Conservation (phyloP, 2,329 filamentous ascomycete genomes). For the Grosmannia clavigera region DNA sequence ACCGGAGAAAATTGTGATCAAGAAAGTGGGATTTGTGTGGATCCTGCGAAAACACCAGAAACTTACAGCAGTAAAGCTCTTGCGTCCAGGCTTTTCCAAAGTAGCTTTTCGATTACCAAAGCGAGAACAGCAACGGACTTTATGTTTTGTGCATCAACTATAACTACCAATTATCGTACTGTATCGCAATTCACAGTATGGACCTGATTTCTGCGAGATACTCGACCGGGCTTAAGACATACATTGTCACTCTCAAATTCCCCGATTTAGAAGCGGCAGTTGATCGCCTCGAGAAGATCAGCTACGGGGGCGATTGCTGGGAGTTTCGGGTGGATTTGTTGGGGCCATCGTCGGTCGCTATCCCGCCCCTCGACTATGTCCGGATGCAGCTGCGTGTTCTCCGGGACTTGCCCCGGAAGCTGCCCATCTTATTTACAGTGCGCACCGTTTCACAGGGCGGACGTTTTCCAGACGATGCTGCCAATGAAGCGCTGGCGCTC, state of each 20-base stretch:
- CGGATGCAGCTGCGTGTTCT: constrained; percentile 1
- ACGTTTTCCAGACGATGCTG: neutral
- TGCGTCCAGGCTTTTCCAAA: too few relatives aligned
- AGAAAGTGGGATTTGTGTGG: too few relatives aligned
- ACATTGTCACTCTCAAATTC: neutral
- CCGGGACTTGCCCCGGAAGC: neutral
- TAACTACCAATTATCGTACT: neutral
- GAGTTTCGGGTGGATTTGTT: neutral
- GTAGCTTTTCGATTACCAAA: too few relatives aligned
- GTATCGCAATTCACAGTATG: neutral
- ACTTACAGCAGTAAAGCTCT: too few relatives aligned
- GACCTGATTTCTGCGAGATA: constrained; percentile 15
- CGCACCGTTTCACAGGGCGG: neutral
- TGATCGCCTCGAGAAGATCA: neutral
- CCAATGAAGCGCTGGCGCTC: neutral
- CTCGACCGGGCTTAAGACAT: neutral
- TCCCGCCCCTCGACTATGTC: neutral
- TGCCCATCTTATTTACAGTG: constrained; percentile 1
- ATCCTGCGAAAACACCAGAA: too few relatives aligned
- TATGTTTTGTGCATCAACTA: neutral
- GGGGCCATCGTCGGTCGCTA: neutral
- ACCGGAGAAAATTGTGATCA: too few relatives aligned
- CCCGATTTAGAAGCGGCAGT: neutral
- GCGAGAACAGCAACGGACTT: too few relatives aligned
- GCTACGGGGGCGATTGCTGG: neutral